Evolutionary conservation across 208 protist genomes (phyloP).

Genomic region (Novymonas esmeraldas): DNA sequence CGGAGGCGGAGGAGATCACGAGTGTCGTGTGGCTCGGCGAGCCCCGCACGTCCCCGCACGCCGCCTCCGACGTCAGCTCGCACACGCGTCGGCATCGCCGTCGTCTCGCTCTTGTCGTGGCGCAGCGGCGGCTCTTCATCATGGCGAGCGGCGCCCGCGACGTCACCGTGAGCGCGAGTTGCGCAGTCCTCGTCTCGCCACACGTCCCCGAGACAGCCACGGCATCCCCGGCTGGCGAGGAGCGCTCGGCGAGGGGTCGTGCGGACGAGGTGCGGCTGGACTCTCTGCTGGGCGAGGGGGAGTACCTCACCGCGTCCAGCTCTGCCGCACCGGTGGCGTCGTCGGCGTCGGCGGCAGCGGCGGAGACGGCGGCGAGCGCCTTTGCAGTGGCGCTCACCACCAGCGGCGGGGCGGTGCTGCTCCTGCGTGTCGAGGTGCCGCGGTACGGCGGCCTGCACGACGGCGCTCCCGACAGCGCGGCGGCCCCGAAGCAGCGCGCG

Average conservation of each 20-base stretch:
- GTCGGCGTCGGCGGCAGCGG: neutral
- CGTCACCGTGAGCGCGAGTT: slow-evolving; percentile 6
- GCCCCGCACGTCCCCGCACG: neutral
- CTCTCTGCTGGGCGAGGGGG: slow-evolving; percentile 17
- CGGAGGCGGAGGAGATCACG: slow-evolving; percentile 24
- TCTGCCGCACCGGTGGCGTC: slow-evolving; percentile 7
- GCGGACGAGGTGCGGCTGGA: slow-evolving; percentile 11
- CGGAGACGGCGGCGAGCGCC: neutral
- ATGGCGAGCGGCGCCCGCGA: slow-evolving; percentile 17
- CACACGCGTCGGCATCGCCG: neutral
- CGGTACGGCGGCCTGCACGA: neutral
- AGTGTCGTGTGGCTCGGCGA: slow-evolving; percentile 31
- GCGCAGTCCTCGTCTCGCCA: slow-evolving; percentile 4
- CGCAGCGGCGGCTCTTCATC: slow-evolving; percentile 24
- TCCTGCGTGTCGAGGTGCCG: slow-evolving; percentile 23
- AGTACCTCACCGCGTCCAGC: slow-evolving; percentile 33
- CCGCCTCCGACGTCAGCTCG: neutral
- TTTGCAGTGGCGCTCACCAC: slow-evolving; percentile 28
- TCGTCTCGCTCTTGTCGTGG: slow-evolving; percentile 24
- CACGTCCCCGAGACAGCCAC: neutral
- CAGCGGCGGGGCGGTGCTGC: slow-evolving; percentile 17
- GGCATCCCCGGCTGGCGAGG: neutral
- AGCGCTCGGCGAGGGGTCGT: no score
- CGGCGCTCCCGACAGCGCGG: neutral
- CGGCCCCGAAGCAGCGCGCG: no score